Base-by-base conservation (phyloP, 495 filamentous ascomycete genomes). In the Diplogelasinospora grovesii region DNA sequence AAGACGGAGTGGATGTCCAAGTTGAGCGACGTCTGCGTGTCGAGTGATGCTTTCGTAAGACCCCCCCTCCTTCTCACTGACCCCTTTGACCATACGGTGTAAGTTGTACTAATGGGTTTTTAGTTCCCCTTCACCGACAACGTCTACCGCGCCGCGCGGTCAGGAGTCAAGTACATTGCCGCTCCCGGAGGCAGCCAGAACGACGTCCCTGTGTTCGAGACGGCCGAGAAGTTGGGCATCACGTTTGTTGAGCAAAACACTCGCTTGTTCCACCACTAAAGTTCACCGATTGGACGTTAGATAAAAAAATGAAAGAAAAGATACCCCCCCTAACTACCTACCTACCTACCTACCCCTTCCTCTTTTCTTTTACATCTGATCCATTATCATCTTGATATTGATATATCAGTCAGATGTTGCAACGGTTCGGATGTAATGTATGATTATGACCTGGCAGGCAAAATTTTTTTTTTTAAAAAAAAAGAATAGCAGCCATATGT, bases 41-140 rank as follows among this genome's bases (percentile, higher is more conserved):
- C 85, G 8, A 90, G 84, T 43, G 92, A 98, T 66, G 92, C 92
- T 44, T 98, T 98, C 68, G 86, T 92, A 73, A 69, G 84, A 74
- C n/a, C 15, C 29, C 21, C 29, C 16, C 22, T 28, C 20, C n/a
- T n/a, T n/a, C n/a, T n/a, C n/a, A n/a, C n/a, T n/a, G n/a, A n/a
- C n/a, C n/a, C n/a, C n/a, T n/a, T n/a, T n/a, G n/a, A n/a, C n/a
- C n/a, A n/a, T n/a, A n/a, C n/a, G n/a, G n/a, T n/a, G n/a, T n/a
- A n/a, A n/a, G n/a, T n/a, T n/a, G n/a, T n/a, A n/a, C n/a, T n/a
- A n/a, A n/a, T n/a, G n/a, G n/a, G n/a, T n/a, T n/a, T n/a, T 0
- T 2, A 89, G 85, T 96, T 97, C 79, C 92, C 92, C 40, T 98
- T 98, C 71, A 84, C 86, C 50, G 92, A 97, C 74, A 98, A 98